Percentiles rank a stretch among this genome's conserved stretches.
These are phyloP conservation scores for Glycine latifolia DNA, from an alignment of 306 rosid genomes.

Conservation along the genomic window DNA sequence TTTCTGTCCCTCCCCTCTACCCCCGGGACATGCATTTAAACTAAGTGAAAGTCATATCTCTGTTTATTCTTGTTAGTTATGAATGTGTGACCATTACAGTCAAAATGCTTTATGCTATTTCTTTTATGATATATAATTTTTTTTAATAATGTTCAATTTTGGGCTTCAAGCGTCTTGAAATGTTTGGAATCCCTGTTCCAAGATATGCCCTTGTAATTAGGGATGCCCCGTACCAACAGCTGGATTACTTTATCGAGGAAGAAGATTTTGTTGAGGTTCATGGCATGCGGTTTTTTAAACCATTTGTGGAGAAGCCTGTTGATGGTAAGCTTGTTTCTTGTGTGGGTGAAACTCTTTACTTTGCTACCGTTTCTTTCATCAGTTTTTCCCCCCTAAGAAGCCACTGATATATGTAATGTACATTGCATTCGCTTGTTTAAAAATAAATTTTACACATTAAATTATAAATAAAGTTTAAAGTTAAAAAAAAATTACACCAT, in stretches of 20 bases:
- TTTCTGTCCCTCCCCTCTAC: neutral
- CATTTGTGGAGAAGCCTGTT: slow-evolving; percentile 99
- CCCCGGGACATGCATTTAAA: neutral
- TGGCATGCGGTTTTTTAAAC: slow-evolving; percentile 90
- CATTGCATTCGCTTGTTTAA: slow-evolving; percentile 32
- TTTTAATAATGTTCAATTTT: slow-evolving; percentile 49
- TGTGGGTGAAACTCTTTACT: slow-evolving; percentile 36
- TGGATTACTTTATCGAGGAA: slow-evolving; percentile 91
- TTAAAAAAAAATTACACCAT: neutral
- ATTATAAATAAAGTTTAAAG: neutral
- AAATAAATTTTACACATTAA: neutral
- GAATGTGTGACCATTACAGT: slow-evolving; percentile 26
- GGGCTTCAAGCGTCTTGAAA: slow-evolving; percentile 78
- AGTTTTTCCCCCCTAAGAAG: neutral
- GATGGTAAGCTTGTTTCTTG: slow-evolving; percentile 72
- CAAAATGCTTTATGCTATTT: slow-evolving; percentile 39
- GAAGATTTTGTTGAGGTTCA: slow-evolving; percentile 97
- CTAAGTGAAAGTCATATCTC: slow-evolving; percentile 26
- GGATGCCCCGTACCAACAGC: slow-evolving; percentile 76
- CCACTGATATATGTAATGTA: slow-evolving; percentile 21
- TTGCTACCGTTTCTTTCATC: slow-evolving; percentile 26
- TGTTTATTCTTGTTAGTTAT: slow-evolving; percentile 21
- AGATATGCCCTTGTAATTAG: slow-evolving; percentile 93
- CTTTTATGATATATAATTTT: slow-evolving; percentile 27
- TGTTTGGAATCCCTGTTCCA: slow-evolving; percentile 89